Evolutionary conservation across 1,284 basidiomycete genomes (phyloP), one percentile per base, ranked within the genome.

Genomic region (Ustilago lituana): DNA sequence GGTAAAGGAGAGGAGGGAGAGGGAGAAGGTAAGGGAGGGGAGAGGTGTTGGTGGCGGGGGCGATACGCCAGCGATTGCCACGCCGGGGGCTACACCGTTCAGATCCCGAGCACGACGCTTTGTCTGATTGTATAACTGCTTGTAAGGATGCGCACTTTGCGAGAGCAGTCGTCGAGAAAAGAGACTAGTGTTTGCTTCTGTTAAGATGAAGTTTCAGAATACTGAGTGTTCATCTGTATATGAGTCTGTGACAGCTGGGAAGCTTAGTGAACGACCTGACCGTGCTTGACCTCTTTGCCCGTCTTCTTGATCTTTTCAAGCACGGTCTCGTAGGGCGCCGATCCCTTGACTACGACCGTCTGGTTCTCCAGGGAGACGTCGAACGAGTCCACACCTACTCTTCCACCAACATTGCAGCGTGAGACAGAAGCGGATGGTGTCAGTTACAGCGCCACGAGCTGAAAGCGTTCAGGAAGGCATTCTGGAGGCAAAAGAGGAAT

Each of bases 291-390:
- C 86, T 89, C 87, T 84, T 93, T 93, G 68, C 92, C 92, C 3
- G 91, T 93, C 87, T 92, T 93, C 85, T 88, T 87, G 82, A 93
- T 91, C 85, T 86, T 91, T 45, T 84, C 88, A 33, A 89, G 82
- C 39, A 92, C 85, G 4, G 86, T 85, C 0, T 92, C 90, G 79
- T 90, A 91, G 10, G 85, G 77, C 10, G 87, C 85, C 4, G 84
- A 84, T 14, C 88, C 88, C 22, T 83, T 88, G 43, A 93, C 91
- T 39, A 87, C 66, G 44, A 93, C 91, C 74, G 87, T 86, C 82
- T 93, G 90, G 37, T 84, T 87, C 45, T 88, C 88, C 26, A 92
- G 86, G 76, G 81, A 85, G 67, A 93, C 89, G 5, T 85, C 83
- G 38, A 60, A 77, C 4, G 66, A 72, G 24, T 61, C 59, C 24